These are phyloP conservation scores for Pelargonium nanum DNA, from an alignment of 345 rosid species.

Conservation along the genomic window DNA sequence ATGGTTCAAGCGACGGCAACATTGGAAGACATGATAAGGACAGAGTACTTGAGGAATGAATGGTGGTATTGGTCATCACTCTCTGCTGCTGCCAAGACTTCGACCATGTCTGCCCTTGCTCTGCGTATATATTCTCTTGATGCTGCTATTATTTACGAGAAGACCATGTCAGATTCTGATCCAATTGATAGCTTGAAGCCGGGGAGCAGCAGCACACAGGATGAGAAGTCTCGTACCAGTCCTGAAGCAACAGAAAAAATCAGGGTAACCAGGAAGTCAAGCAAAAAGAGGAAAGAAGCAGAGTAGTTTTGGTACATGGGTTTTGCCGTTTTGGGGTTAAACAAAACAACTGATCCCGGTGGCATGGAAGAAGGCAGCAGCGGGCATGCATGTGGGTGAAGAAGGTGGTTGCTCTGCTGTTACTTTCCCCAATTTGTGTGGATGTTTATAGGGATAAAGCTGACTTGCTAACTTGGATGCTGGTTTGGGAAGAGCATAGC, in stretches of 20 bases:
- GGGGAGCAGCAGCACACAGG: slow-evolving; percentile 16
- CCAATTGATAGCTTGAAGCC: slow-evolving; percentile 30
- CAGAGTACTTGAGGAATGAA: slow-evolving; percentile 64
- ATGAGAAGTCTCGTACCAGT: slow-evolving; percentile 26
- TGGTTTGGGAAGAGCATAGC: slow-evolving; percentile 13
- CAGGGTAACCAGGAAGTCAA: slow-evolving; percentile 53
- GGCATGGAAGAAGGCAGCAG: slow-evolving; percentile 16
- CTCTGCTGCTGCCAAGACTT: slow-evolving; percentile 75
- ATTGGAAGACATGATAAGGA: slow-evolving; percentile 82
- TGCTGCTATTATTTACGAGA: slow-evolving; percentile 66
- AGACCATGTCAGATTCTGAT: slow-evolving; percentile 22
- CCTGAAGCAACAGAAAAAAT: slow-evolving; percentile 47
- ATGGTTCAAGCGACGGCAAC: slow-evolving; percentile 79
- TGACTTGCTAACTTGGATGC: slow-evolving; percentile 28
- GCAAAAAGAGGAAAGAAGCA: slow-evolving; percentile 78
- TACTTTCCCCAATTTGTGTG: slow-evolving; percentile 5
- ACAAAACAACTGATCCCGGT: slow-evolving; percentile 7
- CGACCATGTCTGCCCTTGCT: slow-evolving; percentile 71
- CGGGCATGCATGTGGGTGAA: slow-evolving; percentile 2
- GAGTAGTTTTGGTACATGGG: slow-evolving; percentile 18
- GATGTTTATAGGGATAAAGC: slow-evolving; percentile 18
- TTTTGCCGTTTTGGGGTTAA: too few relatives aligned
- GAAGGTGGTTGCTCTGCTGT: slow-evolving; percentile 7
- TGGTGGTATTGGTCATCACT: slow-evolving; percentile 99
- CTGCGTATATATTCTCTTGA: slow-evolving; percentile 77